Evolutionary conservation across 495 filamentous ascomycete species (phyloP), one percentile per base, ranked within the genome.

Genomic region (Lepraria neglecta): DNA sequence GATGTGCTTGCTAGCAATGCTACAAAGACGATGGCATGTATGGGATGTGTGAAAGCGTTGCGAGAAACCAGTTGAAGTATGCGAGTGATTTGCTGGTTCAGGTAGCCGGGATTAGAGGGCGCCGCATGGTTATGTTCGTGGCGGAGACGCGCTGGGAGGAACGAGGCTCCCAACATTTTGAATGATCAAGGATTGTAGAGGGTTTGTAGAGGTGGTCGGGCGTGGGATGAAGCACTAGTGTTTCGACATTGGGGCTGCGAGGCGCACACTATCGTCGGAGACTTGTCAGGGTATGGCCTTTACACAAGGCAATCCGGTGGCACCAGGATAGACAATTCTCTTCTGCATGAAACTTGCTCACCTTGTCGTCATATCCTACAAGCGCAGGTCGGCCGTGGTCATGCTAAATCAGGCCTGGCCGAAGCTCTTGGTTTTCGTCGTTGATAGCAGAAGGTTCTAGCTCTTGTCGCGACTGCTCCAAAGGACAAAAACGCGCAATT

Each of bases 11-110:
- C 95, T 35, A 97, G 75, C 30, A 97, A 73, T 27, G 90, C 89
- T 60, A 97, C 86, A 59, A 91, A 81, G 53, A 94, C 90, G 60
- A 97, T 90, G 24, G 92, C 96, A 69, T 97, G 92, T 60, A 97
- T 92, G 0, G 94, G 94, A 71, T 98, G 91, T 17, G 88, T 84
- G 70, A 89, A 95, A 58, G 95, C 91, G 60, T 87, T 81, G 61
- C 84, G 86, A 55, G 94, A 88, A 61, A 97, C 75, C 31, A 81
- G 81, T 69, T 91, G 88, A 2, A 98, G 78, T 44, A 83, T 74
- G 11, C 84, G 82, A 3, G 90, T 94, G 65, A 95, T 72, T 69
- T 83, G 82, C 64, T 84, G 83, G 65, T 85, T 88, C 54, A 86
- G 65, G 82, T 85, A 91, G 54, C 80, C 81, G 6, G 84, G 88